These are phyloP conservation scores for Lepidium aucheri DNA, from an alignment of 345 rosid species.

Conservation along the genomic window DNA sequence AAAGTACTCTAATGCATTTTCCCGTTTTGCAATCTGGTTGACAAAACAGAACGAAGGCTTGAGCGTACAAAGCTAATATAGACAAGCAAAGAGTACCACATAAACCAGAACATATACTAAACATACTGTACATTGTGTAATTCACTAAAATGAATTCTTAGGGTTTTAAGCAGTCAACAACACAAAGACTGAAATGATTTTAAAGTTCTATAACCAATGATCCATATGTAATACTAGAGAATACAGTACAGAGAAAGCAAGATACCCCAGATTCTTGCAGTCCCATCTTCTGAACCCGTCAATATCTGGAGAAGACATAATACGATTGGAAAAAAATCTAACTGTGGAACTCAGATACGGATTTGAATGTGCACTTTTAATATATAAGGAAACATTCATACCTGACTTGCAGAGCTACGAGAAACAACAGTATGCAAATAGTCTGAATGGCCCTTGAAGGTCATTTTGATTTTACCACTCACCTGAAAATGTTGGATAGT, in stretches of 20 bases:
- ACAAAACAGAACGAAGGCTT: constrained; percentile 7
- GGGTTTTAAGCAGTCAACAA: neutral
- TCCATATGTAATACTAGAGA: neutral
- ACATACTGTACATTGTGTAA: neutral
- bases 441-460: constrained; percentile 82
- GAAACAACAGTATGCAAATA: constrained; percentile 78
- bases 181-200: neutral
- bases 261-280: constrained; percentile 93
- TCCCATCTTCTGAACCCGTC: constrained; percentile 98
- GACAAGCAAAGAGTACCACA: neutral
- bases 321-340: neutral
- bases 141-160: neutral
- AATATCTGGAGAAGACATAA: constrained; percentile 47
- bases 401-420: constrained; percentile 74
- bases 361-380: neutral
- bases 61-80: neutral
- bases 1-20: constrained; percentile 60
- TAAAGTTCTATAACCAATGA: neutral
- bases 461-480: constrained; percentile 60
- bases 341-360: neutral
- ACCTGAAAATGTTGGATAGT: constrained; percentile 47
- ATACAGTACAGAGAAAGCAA: neutral
- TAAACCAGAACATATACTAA: no score
- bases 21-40: constrained; percentile 85
- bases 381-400: constrained; percentile 13